Evolutionary conservation across 2,329 filamentous ascomycete genomes (phyloP).

Genomic region (Juglanconis oblonga): DNA sequence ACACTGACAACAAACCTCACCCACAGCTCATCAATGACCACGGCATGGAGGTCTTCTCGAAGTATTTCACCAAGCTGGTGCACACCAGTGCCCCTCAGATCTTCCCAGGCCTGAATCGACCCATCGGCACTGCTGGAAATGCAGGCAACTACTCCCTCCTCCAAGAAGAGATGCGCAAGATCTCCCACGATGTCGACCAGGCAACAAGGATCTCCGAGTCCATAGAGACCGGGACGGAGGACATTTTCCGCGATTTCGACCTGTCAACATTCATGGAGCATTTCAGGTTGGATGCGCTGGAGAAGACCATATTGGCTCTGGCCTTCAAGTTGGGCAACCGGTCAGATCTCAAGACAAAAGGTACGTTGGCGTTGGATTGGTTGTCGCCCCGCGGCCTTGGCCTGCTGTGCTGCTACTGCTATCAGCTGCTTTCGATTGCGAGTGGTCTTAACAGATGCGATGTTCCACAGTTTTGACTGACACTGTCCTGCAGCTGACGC

Average conservation of each 20-base stretch:
- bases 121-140: constrained; percentile 54
- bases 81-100: constrained; percentile 88
- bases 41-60: constrained; percentile 98
- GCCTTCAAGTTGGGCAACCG: constrained; percentile 84
- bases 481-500: constrained; percentile 65
- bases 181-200: constrained; percentile 76
- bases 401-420: neutral
- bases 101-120: constrained; percentile 75
- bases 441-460: neutral
- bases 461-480: neutral
- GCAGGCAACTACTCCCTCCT: constrained; percentile 82
- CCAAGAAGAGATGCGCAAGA: constrained; percentile 79
- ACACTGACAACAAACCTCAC: neutral
- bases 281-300: constrained; percentile 85
- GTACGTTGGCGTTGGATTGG: constrained; percentile 43
- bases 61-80: constrained; percentile 91
- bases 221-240: constrained; percentile 84
- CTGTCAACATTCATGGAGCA: constrained; percentile 94
- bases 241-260: constrained; percentile 94
- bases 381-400: neutral
- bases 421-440: neutral
- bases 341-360: constrained; percentile 83
- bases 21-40: constrained; percentile 88
- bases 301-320: constrained; percentile 82
- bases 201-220: constrained; percentile 90